Conservation (phyloP, 495 filamentous ascomycete species). For the Daldinia bambusicola region DNA sequence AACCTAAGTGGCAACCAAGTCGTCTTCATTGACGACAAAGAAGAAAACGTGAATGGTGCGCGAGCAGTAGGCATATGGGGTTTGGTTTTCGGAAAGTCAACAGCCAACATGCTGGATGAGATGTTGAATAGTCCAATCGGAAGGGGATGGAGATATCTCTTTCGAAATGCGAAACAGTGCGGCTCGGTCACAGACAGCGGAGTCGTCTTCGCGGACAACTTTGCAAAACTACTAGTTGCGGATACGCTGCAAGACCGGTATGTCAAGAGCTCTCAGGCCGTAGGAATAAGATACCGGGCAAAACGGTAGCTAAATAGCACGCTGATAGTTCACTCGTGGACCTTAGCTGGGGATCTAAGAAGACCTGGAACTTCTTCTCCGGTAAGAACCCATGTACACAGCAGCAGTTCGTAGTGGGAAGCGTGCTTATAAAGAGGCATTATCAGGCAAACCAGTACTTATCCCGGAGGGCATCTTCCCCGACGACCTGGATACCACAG, state of each 20-base stretch:
- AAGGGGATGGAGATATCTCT: neutral
- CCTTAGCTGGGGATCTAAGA: constrained; percentile 28
- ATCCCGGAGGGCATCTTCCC: neutral
- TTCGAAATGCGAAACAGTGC: neutral
- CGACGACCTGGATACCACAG: neutral
- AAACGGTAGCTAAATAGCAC: neutral
- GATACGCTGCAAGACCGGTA: neutral
- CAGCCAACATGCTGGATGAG: neutral
- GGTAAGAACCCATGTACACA: constrained; percentile 6
- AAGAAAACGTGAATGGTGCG: neutral
- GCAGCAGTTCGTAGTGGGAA: neutral
- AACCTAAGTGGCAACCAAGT: neutral
- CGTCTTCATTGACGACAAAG: neutral
- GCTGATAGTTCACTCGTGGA: constrained; percentile 25
- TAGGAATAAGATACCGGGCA: neutral
- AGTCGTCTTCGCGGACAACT: neutral
- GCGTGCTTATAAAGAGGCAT: neutral
- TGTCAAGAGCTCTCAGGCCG: neutral
- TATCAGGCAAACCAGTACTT: neutral
- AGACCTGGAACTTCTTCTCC: constrained; percentile 37
- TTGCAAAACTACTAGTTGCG: neutral
- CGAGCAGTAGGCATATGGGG: neutral
- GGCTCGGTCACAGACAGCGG: neutral
- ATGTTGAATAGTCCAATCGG: neutral
- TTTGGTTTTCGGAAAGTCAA: neutral